phyloP scores from a whole-genome alignment of 2,329 filamentous ascomycete species.

The Cladophialophora immunda region DNA sequence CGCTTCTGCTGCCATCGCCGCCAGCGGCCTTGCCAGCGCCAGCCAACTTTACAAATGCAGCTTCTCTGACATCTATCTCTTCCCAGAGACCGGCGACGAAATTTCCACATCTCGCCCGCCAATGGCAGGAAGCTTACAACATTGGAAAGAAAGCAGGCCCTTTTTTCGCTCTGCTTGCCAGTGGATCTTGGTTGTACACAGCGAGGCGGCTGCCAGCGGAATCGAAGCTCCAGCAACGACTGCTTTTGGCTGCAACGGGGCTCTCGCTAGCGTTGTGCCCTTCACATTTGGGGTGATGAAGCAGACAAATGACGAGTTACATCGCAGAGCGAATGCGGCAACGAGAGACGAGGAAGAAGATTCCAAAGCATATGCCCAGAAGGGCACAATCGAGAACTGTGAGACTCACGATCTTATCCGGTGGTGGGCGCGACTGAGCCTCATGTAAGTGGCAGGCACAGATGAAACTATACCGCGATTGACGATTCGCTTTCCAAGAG shows the following conservation, averaged over 20 bases:
- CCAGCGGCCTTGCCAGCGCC: constrained; percentile 20
- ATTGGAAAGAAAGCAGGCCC: constrained; percentile 31
- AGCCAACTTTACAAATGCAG: constrained; percentile 18
- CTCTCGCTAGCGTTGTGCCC: constrained; percentile 21
- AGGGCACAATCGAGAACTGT: constrained; percentile 21
- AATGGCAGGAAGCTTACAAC: constrained; percentile 27
- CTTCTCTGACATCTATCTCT: constrained; percentile 20
- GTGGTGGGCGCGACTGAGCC: constrained; percentile 28
- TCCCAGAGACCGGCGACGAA: constrained; percentile 22
- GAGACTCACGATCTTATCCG: constrained; percentile 27
- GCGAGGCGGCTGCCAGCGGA: constrained; percentile 4
- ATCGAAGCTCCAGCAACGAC: constrained; percentile 12
- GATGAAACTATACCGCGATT: not conserved
- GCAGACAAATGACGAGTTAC: constrained; percentile 29
- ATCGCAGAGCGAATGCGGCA: constrained; percentile 23
- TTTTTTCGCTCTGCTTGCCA: constrained; percentile 18
- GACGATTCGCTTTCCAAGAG: constrained; percentile 14
- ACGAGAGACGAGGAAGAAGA: constrained; percentile 21
- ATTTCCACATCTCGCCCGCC: constrained; percentile 23
- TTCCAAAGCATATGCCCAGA: constrained; percentile 9
- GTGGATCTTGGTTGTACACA: constrained; percentile 23
- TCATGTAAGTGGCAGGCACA: constrained; percentile 16
- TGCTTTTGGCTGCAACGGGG: constrained; percentile 21
- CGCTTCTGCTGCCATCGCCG: constrained; percentile 21
- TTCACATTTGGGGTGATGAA: constrained; percentile 30